These are phyloP conservation scores for Verticillium zaregamsianum DNA, from an alignment of 2,329 filamentous ascomycete species.

Conservation along the genomic window DNA sequence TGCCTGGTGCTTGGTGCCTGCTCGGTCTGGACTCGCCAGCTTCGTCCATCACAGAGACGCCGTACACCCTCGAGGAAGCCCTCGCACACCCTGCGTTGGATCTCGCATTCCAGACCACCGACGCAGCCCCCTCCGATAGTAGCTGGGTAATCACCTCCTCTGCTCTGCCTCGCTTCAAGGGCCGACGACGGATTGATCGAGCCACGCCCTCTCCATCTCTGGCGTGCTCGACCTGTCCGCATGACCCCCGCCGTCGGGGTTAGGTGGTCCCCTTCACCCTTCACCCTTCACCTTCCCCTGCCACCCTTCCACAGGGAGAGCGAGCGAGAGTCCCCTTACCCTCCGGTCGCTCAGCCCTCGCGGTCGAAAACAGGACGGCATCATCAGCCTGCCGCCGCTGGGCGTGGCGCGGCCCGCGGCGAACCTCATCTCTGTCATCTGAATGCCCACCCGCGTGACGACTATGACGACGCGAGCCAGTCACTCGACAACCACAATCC, in stretches of 20 bases:
- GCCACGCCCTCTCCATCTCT: constrained; percentile 1
- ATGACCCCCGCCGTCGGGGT: background rate
- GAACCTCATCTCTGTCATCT: background rate
- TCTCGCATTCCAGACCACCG: background rate
- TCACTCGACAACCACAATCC: constrained; percentile 2
- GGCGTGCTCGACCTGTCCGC: background rate
- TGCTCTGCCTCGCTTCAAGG: background rate
- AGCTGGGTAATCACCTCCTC: background rate
- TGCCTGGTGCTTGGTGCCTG: background rate
- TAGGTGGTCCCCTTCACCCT: background rate
- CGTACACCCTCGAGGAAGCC: background rate
- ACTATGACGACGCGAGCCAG: background rate
- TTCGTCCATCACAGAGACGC: background rate
- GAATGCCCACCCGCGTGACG: background rate
- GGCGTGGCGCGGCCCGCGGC: background rate
- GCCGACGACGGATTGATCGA: background rate
- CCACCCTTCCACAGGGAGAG: background rate
- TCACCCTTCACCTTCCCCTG: too few relatives aligned
- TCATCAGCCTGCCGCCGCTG: background rate
- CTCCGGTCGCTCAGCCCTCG: background rate
- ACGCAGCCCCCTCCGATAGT: background rate
- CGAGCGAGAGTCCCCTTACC: background rate
- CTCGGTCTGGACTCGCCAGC: background rate
- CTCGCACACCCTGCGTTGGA: background rate
- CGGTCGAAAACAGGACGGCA: background rate